A percentile compares a stretch with the other conserved stretches of the same genome.
These are phyloP conservation scores for Tulasnella sp. DNA, from an alignment of 768 basidiomycete genomes.

Conservation along the genomic window DNA sequence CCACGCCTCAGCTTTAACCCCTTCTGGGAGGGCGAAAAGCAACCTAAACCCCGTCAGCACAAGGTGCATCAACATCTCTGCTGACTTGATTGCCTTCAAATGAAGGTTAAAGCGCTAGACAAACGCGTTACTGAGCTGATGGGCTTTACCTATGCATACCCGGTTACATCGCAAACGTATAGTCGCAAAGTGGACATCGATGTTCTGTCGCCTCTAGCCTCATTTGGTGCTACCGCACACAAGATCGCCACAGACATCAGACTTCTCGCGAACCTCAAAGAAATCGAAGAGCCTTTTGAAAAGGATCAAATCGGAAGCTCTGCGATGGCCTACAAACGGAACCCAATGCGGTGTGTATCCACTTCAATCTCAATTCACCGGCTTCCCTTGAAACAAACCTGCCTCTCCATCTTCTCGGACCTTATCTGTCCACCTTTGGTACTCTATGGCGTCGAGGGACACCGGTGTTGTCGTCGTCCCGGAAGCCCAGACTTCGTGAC, in stretches of 20 bases:
- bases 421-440: background rate
- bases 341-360: slow-evolving; percentile 72
- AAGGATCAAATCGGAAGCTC: slow-evolving; percentile 96
- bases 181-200: slow-evolving; percentile 96
- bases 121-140: slow-evolving; percentile 80
- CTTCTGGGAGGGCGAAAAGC: background rate
- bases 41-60: background rate
- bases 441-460: background rate
- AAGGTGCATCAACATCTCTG: background rate
- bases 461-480: background rate
- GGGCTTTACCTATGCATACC: slow-evolving; percentile 91
- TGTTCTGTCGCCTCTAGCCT: slow-evolving; percentile 81
- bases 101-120: slow-evolving; percentile 81
- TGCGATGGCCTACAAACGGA: slow-evolving; percentile 98
- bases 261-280: slow-evolving; percentile 91
- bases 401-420: background rate
- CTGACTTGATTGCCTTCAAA: background rate
- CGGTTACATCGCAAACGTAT: slow-evolving; percentile 97
- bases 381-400: background rate
- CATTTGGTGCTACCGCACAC: slow-evolving; percentile 89
- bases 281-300: slow-evolving; percentile 98
- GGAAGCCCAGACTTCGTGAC: background rate
- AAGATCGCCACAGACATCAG: slow-evolving; percentile 96
- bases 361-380: background rate
- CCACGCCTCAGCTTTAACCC: background rate